Conservation (phyloP, 2,329 filamentous ascomycete genomes). For the Fusarium secorum region DNA sequence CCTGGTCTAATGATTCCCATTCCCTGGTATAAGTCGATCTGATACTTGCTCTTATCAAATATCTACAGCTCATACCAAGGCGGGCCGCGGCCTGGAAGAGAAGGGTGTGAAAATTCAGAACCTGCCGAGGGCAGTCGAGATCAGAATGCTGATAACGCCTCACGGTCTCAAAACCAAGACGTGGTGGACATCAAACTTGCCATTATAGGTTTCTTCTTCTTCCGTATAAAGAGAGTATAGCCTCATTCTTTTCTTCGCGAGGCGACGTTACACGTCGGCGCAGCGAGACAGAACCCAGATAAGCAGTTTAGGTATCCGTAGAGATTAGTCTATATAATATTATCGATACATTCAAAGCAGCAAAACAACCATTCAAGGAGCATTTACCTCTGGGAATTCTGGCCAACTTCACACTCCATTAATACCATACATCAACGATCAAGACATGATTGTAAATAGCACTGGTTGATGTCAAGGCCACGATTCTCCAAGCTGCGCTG, state of each 20-base stretch:
- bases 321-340: not conserved
- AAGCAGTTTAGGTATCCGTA: not conserved
- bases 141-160: accelerated
- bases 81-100: accelerated
- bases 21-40: accelerated
- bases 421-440: no score
- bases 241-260: not conserved
- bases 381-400: no score
- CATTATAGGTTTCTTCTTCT: not conserved
- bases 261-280: not conserved
- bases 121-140: not conserved
- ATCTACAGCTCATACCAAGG: accelerated
- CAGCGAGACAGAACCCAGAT: not conserved
- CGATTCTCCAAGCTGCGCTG: not conserved
- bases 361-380: not conserved
- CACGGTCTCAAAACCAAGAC: not conserved
- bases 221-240: not conserved
- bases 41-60: accelerated
- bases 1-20: not conserved
- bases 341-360: accelerated
- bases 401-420: no score
- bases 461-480: not conserved
- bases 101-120: not conserved
- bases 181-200: not conserved
- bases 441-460: not conserved